Conservation (phyloP, 139 green algal species). For the Coelastrella sp. region DNA sequence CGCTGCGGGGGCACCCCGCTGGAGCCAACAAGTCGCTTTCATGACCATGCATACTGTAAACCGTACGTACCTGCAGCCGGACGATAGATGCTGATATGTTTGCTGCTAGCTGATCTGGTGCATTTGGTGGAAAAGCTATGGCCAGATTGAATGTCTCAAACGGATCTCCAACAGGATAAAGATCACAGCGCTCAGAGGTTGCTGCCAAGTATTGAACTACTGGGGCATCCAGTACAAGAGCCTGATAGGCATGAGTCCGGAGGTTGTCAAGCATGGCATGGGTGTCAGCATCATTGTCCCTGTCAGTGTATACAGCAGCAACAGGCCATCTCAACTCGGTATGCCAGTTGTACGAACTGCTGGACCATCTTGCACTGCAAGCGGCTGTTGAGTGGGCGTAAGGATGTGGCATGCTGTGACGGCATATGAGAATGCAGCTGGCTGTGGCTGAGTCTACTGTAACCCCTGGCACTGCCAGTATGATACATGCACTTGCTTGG, state of each 20-base stretch:
- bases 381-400: no score
- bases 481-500: no score
- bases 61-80: conserved; percentile 10
- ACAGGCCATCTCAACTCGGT: no score
- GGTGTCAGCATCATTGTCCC: conserved; percentile 40
- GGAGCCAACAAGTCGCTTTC: neutral
- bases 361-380: no score
- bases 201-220: conserved; percentile 46
- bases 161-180: conserved; percentile 5
- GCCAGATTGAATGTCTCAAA: conserved; percentile 42
- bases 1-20: neutral
- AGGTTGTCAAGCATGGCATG: conserved; percentile 15
- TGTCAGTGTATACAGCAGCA: neutral
- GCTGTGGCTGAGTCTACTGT: no score
- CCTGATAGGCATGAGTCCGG: conserved; percentile 3
- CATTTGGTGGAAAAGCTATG: conserved; percentile 20
- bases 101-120: neutral
- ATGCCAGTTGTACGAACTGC: no score
- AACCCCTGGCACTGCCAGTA: no score
- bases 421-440: no score
- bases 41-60: neutral
- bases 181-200: conserved; percentile 3
- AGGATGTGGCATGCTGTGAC: no score
- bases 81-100: conserved; percentile 21
- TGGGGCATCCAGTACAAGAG: conserved; percentile 39